Conservation (phyloP, 2,329 filamentous ascomycete genomes). For the Penicillium sp. region DNA sequence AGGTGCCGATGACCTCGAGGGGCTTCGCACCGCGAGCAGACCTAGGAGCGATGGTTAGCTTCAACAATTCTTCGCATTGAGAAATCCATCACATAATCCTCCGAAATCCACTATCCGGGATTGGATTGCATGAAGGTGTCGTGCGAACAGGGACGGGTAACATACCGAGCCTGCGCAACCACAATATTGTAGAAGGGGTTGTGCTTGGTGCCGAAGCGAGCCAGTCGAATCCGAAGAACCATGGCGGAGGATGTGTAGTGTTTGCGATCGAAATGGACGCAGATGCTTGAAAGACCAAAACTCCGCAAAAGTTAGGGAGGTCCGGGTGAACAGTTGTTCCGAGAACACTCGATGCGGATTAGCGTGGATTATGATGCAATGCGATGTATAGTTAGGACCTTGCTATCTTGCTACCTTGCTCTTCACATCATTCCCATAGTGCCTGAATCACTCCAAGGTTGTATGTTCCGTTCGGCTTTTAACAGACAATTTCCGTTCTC, state of each 20-base stretch:
- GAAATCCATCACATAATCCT: not conserved
- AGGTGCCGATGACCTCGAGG: constrained; percentile 79
- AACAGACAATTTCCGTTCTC: constrained; percentile 11
- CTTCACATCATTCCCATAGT: not conserved
- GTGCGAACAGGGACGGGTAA: constrained; percentile 3
- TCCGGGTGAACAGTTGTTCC: constrained; percentile 28
- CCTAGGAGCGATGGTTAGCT: constrained; percentile 43
- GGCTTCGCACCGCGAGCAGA: constrained; percentile 82
- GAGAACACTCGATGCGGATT: constrained; percentile 13
- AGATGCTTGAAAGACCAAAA: constrained; percentile 3
- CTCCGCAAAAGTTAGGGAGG: constrained; percentile 28
- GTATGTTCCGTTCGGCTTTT: constrained; percentile 26
- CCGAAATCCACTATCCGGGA: not conserved
- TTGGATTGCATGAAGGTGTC: not conserved
- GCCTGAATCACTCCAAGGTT: not conserved
- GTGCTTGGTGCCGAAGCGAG: constrained; percentile 85
- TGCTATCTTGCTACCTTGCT: not conserved
- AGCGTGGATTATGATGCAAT: constrained; percentile 26
- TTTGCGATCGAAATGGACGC: not conserved
- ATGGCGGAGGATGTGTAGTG: constrained; percentile 48
- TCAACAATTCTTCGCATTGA: not conserved
- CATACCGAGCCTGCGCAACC: constrained; percentile 82
- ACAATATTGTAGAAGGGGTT: constrained; percentile 97
- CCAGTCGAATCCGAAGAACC: constrained; percentile 90
- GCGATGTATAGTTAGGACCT: constrained; percentile 7